These are phyloP conservation scores for Colletotrichum musicola DNA, from an alignment of 2,329 filamentous ascomycete species.

Conservation along the genomic window DNA sequence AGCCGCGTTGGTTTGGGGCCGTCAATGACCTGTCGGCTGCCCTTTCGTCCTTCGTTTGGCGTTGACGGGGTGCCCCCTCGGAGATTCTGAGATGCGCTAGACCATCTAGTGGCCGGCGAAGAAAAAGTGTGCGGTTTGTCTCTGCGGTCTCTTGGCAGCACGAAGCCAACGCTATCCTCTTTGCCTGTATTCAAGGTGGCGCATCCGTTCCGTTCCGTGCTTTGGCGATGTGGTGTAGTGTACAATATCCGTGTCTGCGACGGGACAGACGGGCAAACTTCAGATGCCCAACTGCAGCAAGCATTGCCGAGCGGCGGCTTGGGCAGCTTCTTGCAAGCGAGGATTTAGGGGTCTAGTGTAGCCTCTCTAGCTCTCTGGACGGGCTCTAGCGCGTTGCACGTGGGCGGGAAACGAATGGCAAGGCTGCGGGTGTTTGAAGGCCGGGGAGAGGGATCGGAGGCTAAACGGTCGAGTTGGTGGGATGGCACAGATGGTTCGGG, in stretches of 20 bases:
- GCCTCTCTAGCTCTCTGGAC: neutral
- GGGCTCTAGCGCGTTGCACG: conserved; percentile 15
- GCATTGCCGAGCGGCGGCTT: neutral
- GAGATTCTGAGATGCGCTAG: conserved; percentile 33
- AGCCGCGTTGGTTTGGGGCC: conserved; percentile 3
- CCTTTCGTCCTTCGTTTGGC: conserved; percentile 21
- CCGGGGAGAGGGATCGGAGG: conserved; percentile 19
- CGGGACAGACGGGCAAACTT: conserved; percentile 15
- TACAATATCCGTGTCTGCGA: neutral
- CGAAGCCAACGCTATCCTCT: neutral
- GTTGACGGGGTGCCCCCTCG: conserved; percentile 30
- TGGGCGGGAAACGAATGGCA: conserved; percentile 14
- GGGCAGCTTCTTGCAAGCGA: neutral
- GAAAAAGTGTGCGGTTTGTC: conserved; percentile 31
- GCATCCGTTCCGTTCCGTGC: too few relatives aligned
- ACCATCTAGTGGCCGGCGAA: conserved; percentile 22
- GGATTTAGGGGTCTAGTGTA: conserved; percentile 22
- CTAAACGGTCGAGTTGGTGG: conserved; percentile 23
- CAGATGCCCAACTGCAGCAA: conserved; percentile 25
- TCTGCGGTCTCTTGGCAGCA: conserved; percentile 19
- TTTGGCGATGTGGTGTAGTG: too few relatives aligned
- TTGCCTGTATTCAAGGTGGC: too few relatives aligned
- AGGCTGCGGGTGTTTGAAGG: conserved; percentile 6
- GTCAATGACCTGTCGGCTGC: conserved; percentile 11
- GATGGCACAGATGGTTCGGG: conserved; percentile 13